phyloP scores from a whole-genome alignment of 768 basidiomycete genomes.

The Suillus alpinus region DNA sequence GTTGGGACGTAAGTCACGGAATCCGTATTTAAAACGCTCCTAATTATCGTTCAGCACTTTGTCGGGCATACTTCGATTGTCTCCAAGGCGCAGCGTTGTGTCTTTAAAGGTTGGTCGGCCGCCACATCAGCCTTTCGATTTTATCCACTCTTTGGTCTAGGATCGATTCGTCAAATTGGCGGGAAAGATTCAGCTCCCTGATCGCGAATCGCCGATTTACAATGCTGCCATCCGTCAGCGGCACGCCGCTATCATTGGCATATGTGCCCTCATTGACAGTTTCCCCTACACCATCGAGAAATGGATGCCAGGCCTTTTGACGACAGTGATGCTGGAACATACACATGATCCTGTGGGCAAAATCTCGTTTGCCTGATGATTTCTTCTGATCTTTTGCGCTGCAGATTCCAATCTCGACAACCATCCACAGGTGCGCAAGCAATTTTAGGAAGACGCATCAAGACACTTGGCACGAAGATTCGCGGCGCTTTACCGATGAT shows the following conservation, averaged over 20 bases:
- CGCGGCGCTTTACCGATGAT: conserved; percentile 81
- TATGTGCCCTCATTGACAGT: conserved; percentile 87
- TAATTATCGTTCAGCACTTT: conserved; percentile 49
- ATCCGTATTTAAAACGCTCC: conserved; percentile 23
- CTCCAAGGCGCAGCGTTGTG: conserved; percentile 72
- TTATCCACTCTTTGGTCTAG: conserved; percentile 30
- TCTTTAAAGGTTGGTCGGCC: conserved; percentile 57
- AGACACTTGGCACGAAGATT: conserved; percentile 90
- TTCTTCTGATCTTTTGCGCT: conserved; percentile 7
- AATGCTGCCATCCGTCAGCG: conserved; percentile 70
- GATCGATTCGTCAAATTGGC: conserved; percentile 79
- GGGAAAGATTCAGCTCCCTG: conserved; percentile 64
- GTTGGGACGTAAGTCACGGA: conserved; percentile 64
- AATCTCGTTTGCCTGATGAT: background rate
- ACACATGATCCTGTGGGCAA: conserved; percentile 73
- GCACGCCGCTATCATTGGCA: conserved; percentile 87
- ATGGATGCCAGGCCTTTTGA: conserved; percentile 85
- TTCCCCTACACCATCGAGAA: conserved; percentile 91
- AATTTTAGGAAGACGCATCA: conserved; percentile 82
- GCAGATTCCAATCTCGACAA: conserved; percentile 82
- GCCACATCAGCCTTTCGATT: background rate
- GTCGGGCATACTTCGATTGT: conserved; percentile 79
- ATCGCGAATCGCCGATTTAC: conserved; percentile 62
- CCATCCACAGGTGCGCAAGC: conserved; percentile 76
- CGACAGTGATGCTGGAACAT: conserved; percentile 75